A percentile compares a stretch with the other conserved stretches of the same genome.
Conservation (phyloP, 2,329 filamentous ascomycete genomes). For the Epichloe sylvatica region DNA sequence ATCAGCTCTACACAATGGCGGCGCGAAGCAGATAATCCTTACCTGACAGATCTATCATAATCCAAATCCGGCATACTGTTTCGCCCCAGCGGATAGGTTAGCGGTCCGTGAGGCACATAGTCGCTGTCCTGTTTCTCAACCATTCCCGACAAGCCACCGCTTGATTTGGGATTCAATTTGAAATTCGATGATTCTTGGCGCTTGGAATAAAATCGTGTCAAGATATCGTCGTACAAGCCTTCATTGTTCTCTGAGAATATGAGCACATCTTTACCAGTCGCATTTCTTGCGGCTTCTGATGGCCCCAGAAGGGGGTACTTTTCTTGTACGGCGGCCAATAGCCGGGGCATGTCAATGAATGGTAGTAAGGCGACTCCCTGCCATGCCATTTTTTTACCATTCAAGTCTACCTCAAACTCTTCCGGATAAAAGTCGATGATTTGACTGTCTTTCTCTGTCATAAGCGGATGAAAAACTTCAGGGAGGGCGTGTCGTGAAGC, state of each 20-base stretch:
- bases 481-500: slow-evolving; percentile 87
- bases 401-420: slow-evolving; percentile 84
- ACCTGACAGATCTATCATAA: slow-evolving; percentile 77
- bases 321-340: slow-evolving; percentile 68
- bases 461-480: slow-evolving; percentile 73
- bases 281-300: slow-evolving; percentile 68
- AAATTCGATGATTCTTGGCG: slow-evolving; percentile 54
- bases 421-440: slow-evolving; percentile 97
- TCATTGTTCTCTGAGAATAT: slow-evolving; percentile 73
- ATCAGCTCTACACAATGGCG: not conserved
- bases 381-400: slow-evolving; percentile 98
- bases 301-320: slow-evolving; percentile 68
- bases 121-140: slow-evolving; percentile 62
- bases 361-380: slow-evolving; percentile 87
- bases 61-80: slow-evolving; percentile 64
- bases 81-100: slow-evolving; percentile 64
- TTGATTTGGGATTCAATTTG: slow-evolving; percentile 60
- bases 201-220: slow-evolving; percentile 81
- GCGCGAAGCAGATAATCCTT: slow-evolving; percentile 19
- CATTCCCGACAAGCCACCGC: slow-evolving; percentile 64
- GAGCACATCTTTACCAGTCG: slow-evolving; percentile 64
- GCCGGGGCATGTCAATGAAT: slow-evolving; percentile 84
- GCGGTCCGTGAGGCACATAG: slow-evolving; percentile 70
- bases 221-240: slow-evolving; percentile 68
- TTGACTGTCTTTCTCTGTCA: slow-evolving; percentile 74